Base-by-base conservation (phyloP, 169 alveolate genomes). In the Blepharisma undulans region DNA sequence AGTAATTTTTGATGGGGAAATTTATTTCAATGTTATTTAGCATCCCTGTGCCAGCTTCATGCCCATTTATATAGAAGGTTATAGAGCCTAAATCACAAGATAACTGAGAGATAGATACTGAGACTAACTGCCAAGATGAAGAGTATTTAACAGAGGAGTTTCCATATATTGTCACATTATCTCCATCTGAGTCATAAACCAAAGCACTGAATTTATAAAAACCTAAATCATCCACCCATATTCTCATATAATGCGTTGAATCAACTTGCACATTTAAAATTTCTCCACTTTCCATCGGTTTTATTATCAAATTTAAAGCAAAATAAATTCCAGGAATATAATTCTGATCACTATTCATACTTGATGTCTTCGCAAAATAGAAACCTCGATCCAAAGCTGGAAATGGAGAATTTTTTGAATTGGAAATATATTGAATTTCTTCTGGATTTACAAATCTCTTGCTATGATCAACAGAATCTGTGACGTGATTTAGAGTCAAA, bases 311-410 rank as follows among this genome's bases (percentile, higher is more conserved):
- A 29, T 22, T 29, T 22, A 74, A 74, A 25, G 10, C 18, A 29
- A 25, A 29, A 74, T 74, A 74, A 2, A 74, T 8, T 18, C 29
- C 29, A 1, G 30, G 33, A 3, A 25, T 74, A 29, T 74, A 74
- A 25, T 18, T 22, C 33, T 74, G 80, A 74, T 74, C 16, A 6
- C 48, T 25, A 2, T 10, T 29, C 80, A 74, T 74, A 74, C 48
- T 25, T 25, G 80, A 74, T 4, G 80, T 7, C 0, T 1, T 48
- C 8, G 29, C 60, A 33, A 82, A 82, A 30, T 82, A 82, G n/a
- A 36, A 82, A 16, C 89, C 89, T 2, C 89, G 74, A 22, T 82
- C 89, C 36, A 22, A 22, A 21, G 89, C 36, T 8, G 89, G 89
- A 82, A 82, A 16, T 29, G 86, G 86, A n/a, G 74, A 48, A 29